These are phyloP conservation scores for Calocybe indica DNA, from an alignment of 768 basidiomycete genomes.

Conservation along the genomic window DNA sequence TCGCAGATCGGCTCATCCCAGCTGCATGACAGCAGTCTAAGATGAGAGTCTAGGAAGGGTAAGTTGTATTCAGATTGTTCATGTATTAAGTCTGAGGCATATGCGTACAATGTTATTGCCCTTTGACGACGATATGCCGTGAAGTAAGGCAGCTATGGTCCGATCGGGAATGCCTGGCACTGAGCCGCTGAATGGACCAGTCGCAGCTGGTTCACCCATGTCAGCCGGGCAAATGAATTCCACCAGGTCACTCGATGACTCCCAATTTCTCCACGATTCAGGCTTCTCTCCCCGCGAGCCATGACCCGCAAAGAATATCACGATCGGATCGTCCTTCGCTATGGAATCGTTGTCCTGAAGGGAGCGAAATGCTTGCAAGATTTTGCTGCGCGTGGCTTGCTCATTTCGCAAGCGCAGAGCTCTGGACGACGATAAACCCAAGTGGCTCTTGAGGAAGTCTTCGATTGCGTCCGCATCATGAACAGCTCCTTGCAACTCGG, in stretches of 20 bases:
- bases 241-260: neutral
- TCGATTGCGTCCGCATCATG: slow-evolving; percentile 5
- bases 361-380: neutral
- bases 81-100: no score
- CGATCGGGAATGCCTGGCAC: slow-evolving; percentile 3
- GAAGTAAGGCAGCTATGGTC: neutral
- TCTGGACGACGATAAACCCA: neutral
- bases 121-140: neutral
- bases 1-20: no score
- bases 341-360: slow-evolving; percentile 1
- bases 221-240: slow-evolving; percentile 8
- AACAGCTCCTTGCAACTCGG: neutral
- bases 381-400: slow-evolving; percentile 1
- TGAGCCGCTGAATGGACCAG: neutral
- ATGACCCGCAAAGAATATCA: slow-evolving; percentile 10
- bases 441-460: neutral
- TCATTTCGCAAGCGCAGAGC: neutral
- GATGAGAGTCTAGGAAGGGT: slow-evolving; percentile 3
- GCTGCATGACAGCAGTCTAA: slow-evolving; percentile 6
- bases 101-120: slow-evolving; percentile 8
- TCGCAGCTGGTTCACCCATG: neutral
- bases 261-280: neutral
- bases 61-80: neutral
- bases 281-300: neutral
- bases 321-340: slow-evolving; percentile 2